Evolutionary conservation across 2,329 filamentous ascomycete species (phyloP), one percentile per base, ranked within the genome.

Genomic region (Talaromyces piceae): DNA sequence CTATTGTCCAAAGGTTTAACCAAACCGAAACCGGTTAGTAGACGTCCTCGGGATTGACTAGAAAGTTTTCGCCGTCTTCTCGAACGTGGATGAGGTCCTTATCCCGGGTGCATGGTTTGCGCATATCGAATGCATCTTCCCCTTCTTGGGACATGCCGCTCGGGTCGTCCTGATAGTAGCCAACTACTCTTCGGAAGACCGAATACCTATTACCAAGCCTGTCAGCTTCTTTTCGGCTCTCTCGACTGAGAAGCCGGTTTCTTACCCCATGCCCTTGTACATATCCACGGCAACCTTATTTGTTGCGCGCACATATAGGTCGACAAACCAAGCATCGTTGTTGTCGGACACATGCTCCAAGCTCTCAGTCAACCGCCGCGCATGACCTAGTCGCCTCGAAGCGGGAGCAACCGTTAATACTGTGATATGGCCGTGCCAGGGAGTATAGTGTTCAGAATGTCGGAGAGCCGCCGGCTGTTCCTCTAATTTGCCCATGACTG

Each of bases 361-460:
- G 51, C 88, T 83, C 62, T 87, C 80, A 0, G 87, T 90, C 31
- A 98, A 77, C 43, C 86, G 84, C 54, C 86, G 88, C 47, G 91
- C 93, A 61, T 96, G 87, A 13, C 93, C 91, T 13, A 93, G 79
- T 41, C 93, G 82, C 25, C 93, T 84, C 46, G 89, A 89, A 51
- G 86, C 82, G 0, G 93, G 93, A 0, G 91, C 86, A 18, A 98
- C 88, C 0, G 93, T 97, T 47, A 98, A 77, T 30, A 91, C 93
- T 4, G 93, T 98, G 65, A 98, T 95, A 71, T 98, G 93, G 18
- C 90, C 91, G 73, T 98, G 93, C 88, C 90, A 97, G n/a, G 91
- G 91, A n/a, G 95, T 85, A 73, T 94, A 95, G 73, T 96, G 90
- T 62, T 85, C 79, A 46, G 88, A 93, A 62, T 83, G 83, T 54